Evolutionary conservation across 2,329 filamentous ascomycete species (phyloP), one percentile per base, ranked within the genome.

Genomic region (Sporothrix dimorphospora): DNA sequence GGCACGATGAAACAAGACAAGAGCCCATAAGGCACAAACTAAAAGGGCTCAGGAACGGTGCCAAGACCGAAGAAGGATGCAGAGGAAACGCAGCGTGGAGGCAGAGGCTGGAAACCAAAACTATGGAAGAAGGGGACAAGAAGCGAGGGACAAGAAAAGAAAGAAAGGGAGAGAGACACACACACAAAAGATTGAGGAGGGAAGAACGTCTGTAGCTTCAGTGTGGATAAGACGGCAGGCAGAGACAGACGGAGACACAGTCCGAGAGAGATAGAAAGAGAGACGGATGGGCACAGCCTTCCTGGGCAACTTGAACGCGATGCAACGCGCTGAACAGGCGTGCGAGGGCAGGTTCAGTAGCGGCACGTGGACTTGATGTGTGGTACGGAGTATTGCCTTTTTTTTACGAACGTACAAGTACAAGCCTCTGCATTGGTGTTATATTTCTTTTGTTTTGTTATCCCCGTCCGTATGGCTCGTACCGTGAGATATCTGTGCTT

Each of bases 211-310:
- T 59, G 27, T n/a, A 27, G 21, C 19, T 63, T 63, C 57, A 34
- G 12, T 30, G 53, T 40, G 57, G 38, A 63, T 3, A 42, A 5
- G 57, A 42, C 11, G 38, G 38, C 34, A 61, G 57, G 34, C 57
- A 42, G 55, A 38, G 27, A 30, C 55, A 21, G n/a, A 45, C 5
- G 49, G 49, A 53, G 30, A 59, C 21, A 12, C 30, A 51, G 45
- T 24, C 34, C 24, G 16, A 21, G 21, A 49, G 38, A 59, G 21
- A 24, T 40, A n/a, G n/a, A 55, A 24, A 66, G 51, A 61, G 55
- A 30, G 19, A 71, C 34, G 21, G 40, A n/a, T 65, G 40, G 21
- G 40, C 61, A 65, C 40, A 65, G 61, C 61, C 61, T 47, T 65
- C 61, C 11, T 45, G 40, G 40, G 61, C 40, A 61, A 61, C 57